These are phyloP conservation scores for Arxiozyma telluris DNA, from an alignment of 1,139 yeast species.

Conservation along the genomic window DNA sequence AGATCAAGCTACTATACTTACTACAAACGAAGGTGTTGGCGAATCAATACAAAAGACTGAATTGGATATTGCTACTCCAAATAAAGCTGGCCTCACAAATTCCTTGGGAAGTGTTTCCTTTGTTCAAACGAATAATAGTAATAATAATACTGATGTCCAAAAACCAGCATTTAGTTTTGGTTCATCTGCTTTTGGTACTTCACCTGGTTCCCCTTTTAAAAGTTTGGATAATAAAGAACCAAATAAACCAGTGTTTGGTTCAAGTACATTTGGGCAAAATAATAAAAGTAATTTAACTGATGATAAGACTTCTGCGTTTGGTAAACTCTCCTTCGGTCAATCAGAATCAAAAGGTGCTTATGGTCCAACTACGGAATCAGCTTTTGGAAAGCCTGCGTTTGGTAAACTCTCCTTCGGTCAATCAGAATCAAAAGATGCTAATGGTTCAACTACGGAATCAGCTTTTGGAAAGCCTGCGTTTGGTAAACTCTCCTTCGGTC, in stretches of 20 bases:
- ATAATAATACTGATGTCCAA: not conserved
- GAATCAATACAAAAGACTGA: not conserved
- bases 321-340: slow-evolving; percentile 12
- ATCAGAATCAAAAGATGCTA: not conserved
- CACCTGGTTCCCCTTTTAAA: not conserved
- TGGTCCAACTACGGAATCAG: not conserved
- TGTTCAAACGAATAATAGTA: not conserved
- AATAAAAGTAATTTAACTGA: not conserved
- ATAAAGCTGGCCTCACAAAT: not conserved
- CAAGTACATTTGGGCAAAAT: slow-evolving; percentile 5
- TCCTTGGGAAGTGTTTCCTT: not conserved
- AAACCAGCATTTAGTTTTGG: not conserved
- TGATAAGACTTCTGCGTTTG: slow-evolving; percentile 3
- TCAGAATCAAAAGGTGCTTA: not conserved
- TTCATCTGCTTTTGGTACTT: not conserved
- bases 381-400: slow-evolving; percentile 5
- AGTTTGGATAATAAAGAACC: not conserved
- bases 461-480: slow-evolving; percentile 5
- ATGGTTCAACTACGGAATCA: not conserved
- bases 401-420: slow-evolving; percentile 12
- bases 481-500: slow-evolving; percentile 12
- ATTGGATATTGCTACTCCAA: not conserved
- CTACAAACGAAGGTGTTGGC: not conserved
- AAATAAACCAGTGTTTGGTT: slow-evolving; percentile 4
- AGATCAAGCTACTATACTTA: not conserved